Conservation (phyloP, 192 early-diverging fungal species). For the Jimgerdemannia lactiflua region DNA sequence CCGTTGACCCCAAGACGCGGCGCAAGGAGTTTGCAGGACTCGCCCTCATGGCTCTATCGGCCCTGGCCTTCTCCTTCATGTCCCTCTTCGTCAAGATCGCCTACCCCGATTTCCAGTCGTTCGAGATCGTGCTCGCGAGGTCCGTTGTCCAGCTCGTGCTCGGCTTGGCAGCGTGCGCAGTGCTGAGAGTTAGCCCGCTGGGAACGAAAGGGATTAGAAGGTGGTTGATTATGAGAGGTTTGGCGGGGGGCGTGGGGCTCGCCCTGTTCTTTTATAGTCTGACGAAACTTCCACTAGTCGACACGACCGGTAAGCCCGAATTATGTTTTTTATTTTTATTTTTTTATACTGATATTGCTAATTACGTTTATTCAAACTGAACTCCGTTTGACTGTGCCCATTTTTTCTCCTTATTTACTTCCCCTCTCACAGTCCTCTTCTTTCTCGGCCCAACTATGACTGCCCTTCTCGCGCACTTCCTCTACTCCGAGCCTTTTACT, state of each 20-base stretch:
- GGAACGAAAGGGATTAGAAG: constrained; percentile 47
- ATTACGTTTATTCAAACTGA: constrained; percentile 11
- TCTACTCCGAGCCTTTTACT: not conserved
- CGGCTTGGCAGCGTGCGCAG: constrained; percentile 53
- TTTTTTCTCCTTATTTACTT: not conserved
- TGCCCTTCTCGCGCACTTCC: not conserved
- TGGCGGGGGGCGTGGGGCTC: constrained; percentile 62
- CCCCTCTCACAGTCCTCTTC: not conserved
- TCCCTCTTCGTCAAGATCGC: constrained; percentile 70
- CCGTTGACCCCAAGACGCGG: constrained; percentile 7
- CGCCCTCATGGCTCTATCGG: constrained; percentile 64
- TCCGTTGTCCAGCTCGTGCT: constrained; percentile 63
- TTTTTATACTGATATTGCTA: constrained; percentile 54
- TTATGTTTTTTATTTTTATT: constrained; percentile 45
- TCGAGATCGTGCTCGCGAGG: constrained; percentile 72
- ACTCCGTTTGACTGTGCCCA: not conserved
- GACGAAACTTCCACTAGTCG: constrained; percentile 64
- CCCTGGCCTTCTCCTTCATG: constrained; percentile 69
- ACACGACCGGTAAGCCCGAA: constrained; percentile 56
- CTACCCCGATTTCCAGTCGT: constrained; percentile 52
- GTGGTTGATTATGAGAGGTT: constrained; percentile 63
- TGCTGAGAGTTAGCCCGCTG: constrained; percentile 45
- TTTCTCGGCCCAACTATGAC: not conserved
- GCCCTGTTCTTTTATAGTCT: constrained; percentile 71
- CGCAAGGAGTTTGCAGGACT: constrained; percentile 41